Base-by-base conservation (phyloP, 352 stramenopile genomes). In the Pythium folliculosum region DNA sequence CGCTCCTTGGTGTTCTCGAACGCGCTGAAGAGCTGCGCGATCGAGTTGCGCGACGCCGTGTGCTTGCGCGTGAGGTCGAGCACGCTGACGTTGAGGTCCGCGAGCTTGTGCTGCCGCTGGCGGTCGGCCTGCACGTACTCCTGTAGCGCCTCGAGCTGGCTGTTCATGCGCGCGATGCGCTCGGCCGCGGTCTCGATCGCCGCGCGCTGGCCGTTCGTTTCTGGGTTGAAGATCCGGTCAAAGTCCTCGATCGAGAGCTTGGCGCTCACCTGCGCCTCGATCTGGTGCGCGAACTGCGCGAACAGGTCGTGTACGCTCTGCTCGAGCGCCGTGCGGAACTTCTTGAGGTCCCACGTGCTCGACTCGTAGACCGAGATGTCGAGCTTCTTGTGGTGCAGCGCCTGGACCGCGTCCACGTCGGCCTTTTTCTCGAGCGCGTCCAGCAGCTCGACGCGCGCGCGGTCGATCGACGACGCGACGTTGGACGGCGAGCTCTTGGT, bases 201-300 rank as follows among this genome's bases (percentile, higher is more conserved):
- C 2, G 70, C 69, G 25, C 80, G 85, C 48, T 88, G 80, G 12
- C 73, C 77, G 2, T 78, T 81, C 16, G 69, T 56, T 10, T 88
- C 77, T 0, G 76, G 76, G 37, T 86, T 86, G 71, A 89, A 91
- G 21, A 91, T 83, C 25, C 70, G 71, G 25, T 85, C 82, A 35
- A 89, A 90, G 69, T 89, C 81, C n/a, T 81, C 73, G 32, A 88
- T 80, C 3, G 72, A 76, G 6, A 91, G 50, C 59, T 91, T 89
- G 16, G 65, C 63, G 52, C 54, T 74, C 23, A 91, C 69, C 30
- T 86, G 76, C 1, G 49, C 57, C 61, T 91, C 83, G 49, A 90
- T 73, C 63, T 85, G 76, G 51, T 71, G 65, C 5, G 79, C 83
- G 58, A 91, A 90, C 14, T 61, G 70, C 23, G 76, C 68, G 58